Conservation (phyloP, 2,329 filamentous ascomycete species). For the Plectosphaerella cucumerina region DNA sequence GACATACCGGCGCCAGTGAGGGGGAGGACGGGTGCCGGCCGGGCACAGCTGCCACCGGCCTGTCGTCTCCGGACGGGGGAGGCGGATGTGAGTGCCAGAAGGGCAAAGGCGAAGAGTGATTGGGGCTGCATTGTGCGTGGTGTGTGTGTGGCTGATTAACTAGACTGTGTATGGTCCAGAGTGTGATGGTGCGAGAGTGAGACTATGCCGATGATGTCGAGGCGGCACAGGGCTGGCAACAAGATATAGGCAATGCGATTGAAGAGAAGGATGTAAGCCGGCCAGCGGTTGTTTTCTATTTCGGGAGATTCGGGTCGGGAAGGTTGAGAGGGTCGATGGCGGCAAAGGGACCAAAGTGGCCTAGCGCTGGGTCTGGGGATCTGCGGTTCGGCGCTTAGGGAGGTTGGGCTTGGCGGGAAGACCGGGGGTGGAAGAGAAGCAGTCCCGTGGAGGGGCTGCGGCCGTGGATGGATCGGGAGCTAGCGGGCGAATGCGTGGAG, state of each 20-base stretch:
- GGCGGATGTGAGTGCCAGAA: slow-evolving; percentile 25
- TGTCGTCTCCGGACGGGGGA: slow-evolving; percentile 17
- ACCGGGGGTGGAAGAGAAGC: too few species aligned
- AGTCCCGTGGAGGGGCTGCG: too few species aligned
- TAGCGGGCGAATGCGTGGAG: too few species aligned
- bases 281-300: not conserved
- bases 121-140: slow-evolving; percentile 19
- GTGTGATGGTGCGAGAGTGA: not conserved
- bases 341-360: slow-evolving; percentile 3
- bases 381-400: slow-evolving; percentile 3
- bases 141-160: slow-evolving; percentile 4
- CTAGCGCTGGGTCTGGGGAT: slow-evolving; percentile 1
- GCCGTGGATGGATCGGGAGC: too few species aligned
- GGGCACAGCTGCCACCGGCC: slow-evolving; percentile 12
- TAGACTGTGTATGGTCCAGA: not conserved
- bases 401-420: not conserved
- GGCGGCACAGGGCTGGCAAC: not conserved
- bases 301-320: not conserved
- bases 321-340: not conserved
- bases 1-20: slow-evolving; percentile 32
- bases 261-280: not conserved
- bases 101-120: slow-evolving; percentile 27
- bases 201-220: not conserved
- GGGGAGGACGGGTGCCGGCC: slow-evolving; percentile 28
- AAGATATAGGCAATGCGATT: not conserved